Evolutionary conservation across 2,329 filamentous ascomycete species (phyloP), one percentile per base, ranked within the genome.

Genomic region (Ophiocordyceps sinensis): DNA sequence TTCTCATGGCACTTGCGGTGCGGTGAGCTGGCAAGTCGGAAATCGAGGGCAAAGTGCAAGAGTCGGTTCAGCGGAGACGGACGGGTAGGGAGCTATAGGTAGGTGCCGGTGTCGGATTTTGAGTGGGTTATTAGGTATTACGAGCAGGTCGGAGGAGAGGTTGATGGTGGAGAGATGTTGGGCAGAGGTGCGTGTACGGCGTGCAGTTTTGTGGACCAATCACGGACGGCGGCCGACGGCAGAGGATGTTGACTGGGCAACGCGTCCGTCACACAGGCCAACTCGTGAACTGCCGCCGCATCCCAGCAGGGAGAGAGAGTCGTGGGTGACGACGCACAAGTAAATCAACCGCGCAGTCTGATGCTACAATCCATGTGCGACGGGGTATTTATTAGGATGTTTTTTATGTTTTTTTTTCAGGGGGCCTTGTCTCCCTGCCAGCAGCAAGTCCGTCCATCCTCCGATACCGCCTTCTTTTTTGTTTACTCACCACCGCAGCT

Each of bases 401-500:
- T n/a, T n/a, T n/a, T n/a, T n/a, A n/a, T n/a, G n/a, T n/a, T 19
- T 19, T 19, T 19, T 19, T 19, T 19, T 3, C 3, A 19, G 19
- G 19, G 19, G 19, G 19, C 19, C 19, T 19, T 3, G 19, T 19
- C 4, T 19, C 9, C 23, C 23, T 9, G 23, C 6, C 23, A 26
- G 5, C 23, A 7, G 23, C 23, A 7, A 7, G 23, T 23, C 23
- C 23, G 19, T 19, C 9, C 5, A 36, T 6, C 7, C 34, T 19
- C 34, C n/a, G 7, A 26, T 5, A 26, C 23, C 23, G 7, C 36
- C 23, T 13, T 15, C 37, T 13, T 28, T 17, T 13, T 28, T 17
- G 7, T 4, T 12, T 23, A 17, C 29, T 37, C 52, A 63, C 61
- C 60, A 62, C 31, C 50, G 51, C 37, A 64, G 47, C 43, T 64